Conservation (phyloP, 2,329 filamentous ascomycete species). For the Ascochyta lentis region DNA sequence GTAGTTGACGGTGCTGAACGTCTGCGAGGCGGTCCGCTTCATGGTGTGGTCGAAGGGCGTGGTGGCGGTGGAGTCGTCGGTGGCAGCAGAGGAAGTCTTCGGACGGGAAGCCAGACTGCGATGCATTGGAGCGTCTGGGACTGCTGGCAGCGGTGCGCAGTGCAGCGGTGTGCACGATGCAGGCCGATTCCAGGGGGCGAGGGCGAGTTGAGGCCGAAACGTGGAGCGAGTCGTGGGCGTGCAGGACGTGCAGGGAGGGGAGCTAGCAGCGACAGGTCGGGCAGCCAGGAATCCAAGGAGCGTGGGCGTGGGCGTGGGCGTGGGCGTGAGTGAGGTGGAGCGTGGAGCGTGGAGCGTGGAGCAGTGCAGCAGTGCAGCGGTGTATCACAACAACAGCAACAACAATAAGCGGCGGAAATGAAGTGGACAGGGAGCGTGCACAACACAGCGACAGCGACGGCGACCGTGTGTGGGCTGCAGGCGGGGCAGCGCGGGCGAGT, state of each 20-base stretch:
- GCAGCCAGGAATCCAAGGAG: not conserved
- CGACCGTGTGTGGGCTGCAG: slow-evolving; percentile 7
- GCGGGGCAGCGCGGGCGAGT: not conserved
- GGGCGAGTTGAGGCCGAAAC: slow-evolving; percentile 18
- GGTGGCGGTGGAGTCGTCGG: slow-evolving; percentile 41
- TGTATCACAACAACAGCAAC: slow-evolving; percentile 1
- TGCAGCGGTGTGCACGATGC: slow-evolving; percentile 16
- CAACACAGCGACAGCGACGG: not conserved
- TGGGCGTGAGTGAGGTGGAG: too few species aligned
- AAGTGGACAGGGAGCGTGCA: slow-evolving; percentile 10
- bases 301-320: too few species aligned
- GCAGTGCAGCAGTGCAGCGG: slow-evolving; percentile 6
- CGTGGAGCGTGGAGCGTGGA: slow-evolving; percentile 1
- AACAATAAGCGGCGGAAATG: not conserved
- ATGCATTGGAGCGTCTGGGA: slow-evolving; percentile 40
- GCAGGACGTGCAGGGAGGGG: slow-evolving; percentile 1
- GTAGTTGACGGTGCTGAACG: slow-evolving; percentile 37
- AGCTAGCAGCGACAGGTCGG: not conserved
- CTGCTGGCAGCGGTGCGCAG: not conserved
- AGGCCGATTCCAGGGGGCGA: slow-evolving; percentile 16
- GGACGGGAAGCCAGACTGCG: slow-evolving; percentile 48
- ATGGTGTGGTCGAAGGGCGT: slow-evolving; percentile 37
- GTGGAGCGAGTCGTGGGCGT: slow-evolving; percentile 18
- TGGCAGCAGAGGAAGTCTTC: slow-evolving; percentile 53
- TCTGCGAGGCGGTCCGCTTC: slow-evolving; percentile 49